Percentiles rank a stretch among this genome's conserved stretches.
phyloP scores from a whole-genome alignment of 2,329 filamentous ascomycete species.

The Sarocladium kiliense region DNA sequence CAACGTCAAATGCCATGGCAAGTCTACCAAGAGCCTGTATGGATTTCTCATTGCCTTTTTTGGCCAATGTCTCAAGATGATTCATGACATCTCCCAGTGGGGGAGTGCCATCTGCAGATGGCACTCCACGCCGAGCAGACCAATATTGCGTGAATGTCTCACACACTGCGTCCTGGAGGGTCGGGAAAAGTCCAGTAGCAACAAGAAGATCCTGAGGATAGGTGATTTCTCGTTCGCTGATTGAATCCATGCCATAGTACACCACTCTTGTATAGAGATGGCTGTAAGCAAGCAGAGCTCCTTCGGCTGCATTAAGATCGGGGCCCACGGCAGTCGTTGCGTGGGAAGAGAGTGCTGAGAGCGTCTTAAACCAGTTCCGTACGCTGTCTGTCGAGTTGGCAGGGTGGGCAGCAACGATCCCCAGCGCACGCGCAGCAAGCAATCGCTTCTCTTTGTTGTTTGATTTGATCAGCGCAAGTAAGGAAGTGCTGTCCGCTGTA shows the following conservation, averaged over 20 bases:
- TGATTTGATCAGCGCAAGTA: conserved; percentile 60
- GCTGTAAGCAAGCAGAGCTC: conserved; percentile 39
- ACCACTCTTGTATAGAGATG: conserved; percentile 38
- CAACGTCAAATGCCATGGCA: conserved; percentile 42
- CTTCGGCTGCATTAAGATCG: conserved; percentile 41
- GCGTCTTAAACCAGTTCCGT: conserved; percentile 17
- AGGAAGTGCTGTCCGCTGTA: conserved; percentile 39
- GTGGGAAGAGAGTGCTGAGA: conserved; percentile 39
- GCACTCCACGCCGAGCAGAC: conserved; percentile 36
- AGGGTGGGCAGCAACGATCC: conserved; percentile 69
- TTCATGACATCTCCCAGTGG: conserved; percentile 46
- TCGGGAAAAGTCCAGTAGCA: conserved; percentile 21
- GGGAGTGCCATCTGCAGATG: conserved; percentile 22
- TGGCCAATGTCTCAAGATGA: conserved; percentile 62
- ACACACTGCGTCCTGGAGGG: conserved; percentile 38
- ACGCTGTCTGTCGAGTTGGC: conserved; percentile 30
- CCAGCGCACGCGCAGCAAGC: conserved; percentile 65
- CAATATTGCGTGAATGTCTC: conserved; percentile 43
- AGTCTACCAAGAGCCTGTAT: conserved; percentile 77
- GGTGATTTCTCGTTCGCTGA: conserved; percentile 17
- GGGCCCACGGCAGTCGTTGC: conserved; percentile 36
- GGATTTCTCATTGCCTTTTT: conserved; percentile 75
- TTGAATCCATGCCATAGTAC: conserved; percentile 34
- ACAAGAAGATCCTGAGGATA: conserved; percentile 28
- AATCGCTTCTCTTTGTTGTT: conserved; percentile 66